phyloP scores from a whole-genome alignment of 306 rosid genomes.

The Quercus parvula region DNA sequence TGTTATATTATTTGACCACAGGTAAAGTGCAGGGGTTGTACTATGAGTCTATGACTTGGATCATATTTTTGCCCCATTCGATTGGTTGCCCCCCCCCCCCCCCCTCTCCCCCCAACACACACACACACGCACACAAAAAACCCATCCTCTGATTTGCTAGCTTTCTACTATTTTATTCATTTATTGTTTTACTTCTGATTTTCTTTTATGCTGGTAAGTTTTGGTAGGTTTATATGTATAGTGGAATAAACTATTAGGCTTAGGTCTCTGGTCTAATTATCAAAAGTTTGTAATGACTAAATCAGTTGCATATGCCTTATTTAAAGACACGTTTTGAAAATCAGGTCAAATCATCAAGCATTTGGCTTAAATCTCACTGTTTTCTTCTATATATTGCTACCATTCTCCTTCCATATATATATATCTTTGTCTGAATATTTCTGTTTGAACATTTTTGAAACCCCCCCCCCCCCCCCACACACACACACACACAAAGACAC shows the following conservation, averaged over 20 bases:
- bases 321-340: background rate
- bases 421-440: background rate
- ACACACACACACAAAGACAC: too few species aligned
- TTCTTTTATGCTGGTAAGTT: background rate
- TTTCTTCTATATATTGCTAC: background rate
- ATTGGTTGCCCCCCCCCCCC: background rate
- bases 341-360: background rate
- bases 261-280: background rate
- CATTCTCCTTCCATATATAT: slow-evolving; percentile 3
- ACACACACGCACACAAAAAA: too few species aligned
- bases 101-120: too few species aligned
- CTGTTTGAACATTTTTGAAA: background rate
- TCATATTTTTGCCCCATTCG: background rate
- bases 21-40: background rate
- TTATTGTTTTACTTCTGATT: background rate
- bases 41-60: background rate
- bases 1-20: background rate
- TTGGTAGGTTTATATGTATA: background rate
- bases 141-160: background rate
- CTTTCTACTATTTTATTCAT: background rate
- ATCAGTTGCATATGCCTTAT: background rate
- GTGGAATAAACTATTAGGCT: background rate
- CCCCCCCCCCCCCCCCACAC: too few species aligned
- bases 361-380: background rate
- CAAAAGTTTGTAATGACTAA: background rate